These are phyloP conservation scores for Hypseocharis bilobata DNA, from an alignment of 441 rosid species.

Conservation along the genomic window DNA sequence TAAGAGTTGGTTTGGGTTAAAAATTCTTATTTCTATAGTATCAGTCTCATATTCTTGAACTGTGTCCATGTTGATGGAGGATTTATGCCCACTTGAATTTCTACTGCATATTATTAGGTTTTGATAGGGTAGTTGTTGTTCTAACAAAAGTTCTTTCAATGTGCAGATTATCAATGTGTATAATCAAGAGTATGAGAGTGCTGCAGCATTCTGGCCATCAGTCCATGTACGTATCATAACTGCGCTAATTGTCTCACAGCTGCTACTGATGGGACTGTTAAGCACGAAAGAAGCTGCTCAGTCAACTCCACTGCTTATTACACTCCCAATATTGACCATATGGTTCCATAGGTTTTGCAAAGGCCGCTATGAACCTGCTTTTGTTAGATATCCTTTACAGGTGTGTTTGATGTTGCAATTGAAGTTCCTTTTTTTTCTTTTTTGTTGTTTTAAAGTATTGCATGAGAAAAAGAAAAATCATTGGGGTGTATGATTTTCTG, in stretches of 20 bases:
- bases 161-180: constrained; percentile 86
- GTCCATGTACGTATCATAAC: constrained; percentile 68
- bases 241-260: constrained; percentile 65
- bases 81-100: too few species aligned
- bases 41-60: too few species aligned
- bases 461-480: too few species aligned
- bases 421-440: not conserved
- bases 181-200: constrained; percentile 82
- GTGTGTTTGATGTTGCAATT: constrained; percentile 25
- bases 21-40: too few species aligned
- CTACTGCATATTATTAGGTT: too few species aligned
- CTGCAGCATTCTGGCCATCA: constrained; percentile 84
- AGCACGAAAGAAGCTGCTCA: constrained; percentile 55
- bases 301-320: constrained; percentile 67
- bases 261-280: constrained; percentile 70
- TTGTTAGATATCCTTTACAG: constrained; percentile 62
- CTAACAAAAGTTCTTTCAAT: constrained; percentile 11
- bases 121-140: too few species aligned
- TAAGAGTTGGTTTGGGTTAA: too few species aligned
- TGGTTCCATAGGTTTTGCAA: constrained; percentile 61
- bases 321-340: constrained; percentile 62
- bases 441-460: not conserved
- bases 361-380: constrained; percentile 77
- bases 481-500: too few species aligned
- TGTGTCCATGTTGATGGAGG: too few species aligned